phyloP scores from a whole-genome alignment of 805 yeast genomes.

The Kockiozyma suomiensis region DNA sequence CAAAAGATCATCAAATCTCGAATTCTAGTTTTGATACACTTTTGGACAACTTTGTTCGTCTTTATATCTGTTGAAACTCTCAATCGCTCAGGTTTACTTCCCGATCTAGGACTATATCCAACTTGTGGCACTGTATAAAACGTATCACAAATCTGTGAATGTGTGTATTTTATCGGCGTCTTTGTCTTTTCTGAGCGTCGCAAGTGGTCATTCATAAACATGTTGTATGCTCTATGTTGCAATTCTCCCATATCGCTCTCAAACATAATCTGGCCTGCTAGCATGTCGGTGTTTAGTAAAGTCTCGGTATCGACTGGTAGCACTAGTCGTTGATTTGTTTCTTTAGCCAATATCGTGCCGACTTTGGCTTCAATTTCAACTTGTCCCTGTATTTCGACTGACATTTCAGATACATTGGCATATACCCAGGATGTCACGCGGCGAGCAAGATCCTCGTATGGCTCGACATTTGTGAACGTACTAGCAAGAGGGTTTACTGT shows the following conservation, averaged over 20 bases:
- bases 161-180: slow-evolving; percentile 11
- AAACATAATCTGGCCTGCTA: slow-evolving; percentile 25
- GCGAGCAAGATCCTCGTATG: slow-evolving; percentile 73
- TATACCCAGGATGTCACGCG: slow-evolving; percentile 83
- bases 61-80: slow-evolving; percentile 21
- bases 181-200: slow-evolving; percentile 3
- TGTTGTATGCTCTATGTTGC: slow-evolving; percentile 23
- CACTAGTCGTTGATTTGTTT: slow-evolving; percentile 23
- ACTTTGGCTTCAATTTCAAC: slow-evolving; percentile 41
- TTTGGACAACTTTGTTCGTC: slow-evolving; percentile 10
- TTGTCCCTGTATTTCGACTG: slow-evolving; percentile 21
- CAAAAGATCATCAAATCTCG: slow-evolving; percentile 29
- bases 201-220: slow-evolving; percentile 17
- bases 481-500: not conserved
- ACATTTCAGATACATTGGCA: slow-evolving; percentile 60
- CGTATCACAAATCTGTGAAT: slow-evolving; percentile 6
- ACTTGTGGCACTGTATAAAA: not conserved
- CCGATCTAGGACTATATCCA: not conserved
- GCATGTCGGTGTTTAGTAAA: slow-evolving; percentile 28
- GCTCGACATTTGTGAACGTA: slow-evolving; percentile 70
- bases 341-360: slow-evolving; percentile 20
- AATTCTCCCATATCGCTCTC: slow-evolving; percentile 28
- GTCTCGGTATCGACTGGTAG: slow-evolving; percentile 33
- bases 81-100: slow-evolving; percentile 5
- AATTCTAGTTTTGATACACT: slow-evolving; percentile 23